A percentile compares a stretch with the other conserved stretches of the same genome.
These are phyloP conservation scores for Ormosia emarginata DNA, from an alignment of 306 rosid genomes.

Conservation along the genomic window DNA sequence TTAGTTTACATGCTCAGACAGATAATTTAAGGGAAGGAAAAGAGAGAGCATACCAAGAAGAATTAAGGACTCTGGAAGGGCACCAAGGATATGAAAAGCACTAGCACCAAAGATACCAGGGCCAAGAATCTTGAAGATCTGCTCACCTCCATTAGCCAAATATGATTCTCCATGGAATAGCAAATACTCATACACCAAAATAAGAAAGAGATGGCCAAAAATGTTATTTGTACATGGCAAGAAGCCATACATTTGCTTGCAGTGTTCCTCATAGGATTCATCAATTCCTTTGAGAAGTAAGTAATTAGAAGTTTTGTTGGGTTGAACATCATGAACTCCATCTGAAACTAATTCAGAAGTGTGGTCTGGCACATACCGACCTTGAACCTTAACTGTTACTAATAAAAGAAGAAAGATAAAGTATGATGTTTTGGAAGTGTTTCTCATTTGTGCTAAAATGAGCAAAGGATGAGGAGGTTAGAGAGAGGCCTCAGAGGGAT, in stretches of 20 bases:
- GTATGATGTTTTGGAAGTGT: background rate
- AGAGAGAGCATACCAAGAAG: constrained; percentile 40
- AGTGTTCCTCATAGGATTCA: background rate
- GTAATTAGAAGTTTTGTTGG: background rate
- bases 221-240: constrained; percentile 41
- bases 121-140: constrained; percentile 52
- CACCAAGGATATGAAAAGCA: constrained; percentile 41
- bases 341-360: constrained; percentile 18
- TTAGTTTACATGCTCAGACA: background rate
- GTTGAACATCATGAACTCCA: constrained; percentile 19
- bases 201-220: constrained; percentile 41
- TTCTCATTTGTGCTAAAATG: constrained; percentile 14
- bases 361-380: background rate
- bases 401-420: background rate
- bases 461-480: background rate
- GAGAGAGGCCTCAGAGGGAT: background rate
- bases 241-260: constrained; percentile 50
- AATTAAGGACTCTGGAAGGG: constrained; percentile 48
- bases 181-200: constrained; percentile 45
- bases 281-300: constrained; percentile 17
- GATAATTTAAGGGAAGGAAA: background rate
- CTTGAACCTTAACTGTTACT: background rate
- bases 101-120: constrained; percentile 57
- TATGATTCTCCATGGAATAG: constrained; percentile 47
- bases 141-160: constrained; percentile 40